Conservation (phyloP, 805 yeast genomes). For the Phaffomyces thermotolerans region DNA sequence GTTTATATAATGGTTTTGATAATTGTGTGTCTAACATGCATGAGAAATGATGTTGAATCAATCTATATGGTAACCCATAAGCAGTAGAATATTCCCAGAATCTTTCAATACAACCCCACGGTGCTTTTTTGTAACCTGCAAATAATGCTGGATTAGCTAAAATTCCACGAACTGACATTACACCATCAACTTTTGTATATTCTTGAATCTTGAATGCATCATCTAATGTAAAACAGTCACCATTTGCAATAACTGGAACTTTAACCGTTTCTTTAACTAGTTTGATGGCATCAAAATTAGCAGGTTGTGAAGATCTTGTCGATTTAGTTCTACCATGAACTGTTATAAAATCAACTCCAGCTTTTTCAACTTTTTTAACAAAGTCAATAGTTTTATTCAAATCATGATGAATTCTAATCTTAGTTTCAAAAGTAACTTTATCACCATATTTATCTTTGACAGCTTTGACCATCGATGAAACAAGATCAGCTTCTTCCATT, state of each 20-base stretch:
- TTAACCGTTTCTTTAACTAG: slow-evolving; percentile 39
- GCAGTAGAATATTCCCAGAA: slow-evolving; percentile 74
- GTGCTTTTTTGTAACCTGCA: slow-evolving; percentile 63
- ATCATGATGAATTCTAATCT: slow-evolving; percentile 82
- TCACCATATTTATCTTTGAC: slow-evolving; percentile 73
- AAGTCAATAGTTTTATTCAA: slow-evolving; percentile 63
- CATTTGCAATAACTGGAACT: slow-evolving; percentile 92
- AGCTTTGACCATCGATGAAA: slow-evolving; percentile 75
- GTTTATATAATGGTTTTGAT: slow-evolving; percentile 41
- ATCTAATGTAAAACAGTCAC: slow-evolving; percentile 72
- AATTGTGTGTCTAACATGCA: slow-evolving; percentile 70
- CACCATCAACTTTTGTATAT: slow-evolving; percentile 77
- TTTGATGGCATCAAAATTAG: slow-evolving; percentile 74
- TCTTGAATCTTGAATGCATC: slow-evolving; percentile 61
- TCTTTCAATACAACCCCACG: slow-evolving; percentile 86
- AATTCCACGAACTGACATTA: slow-evolving; percentile 92
- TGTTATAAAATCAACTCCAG: slow-evolving; percentile 91
- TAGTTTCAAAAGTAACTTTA: slow-evolving; percentile 75
- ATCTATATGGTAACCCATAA: slow-evolving; percentile 79
- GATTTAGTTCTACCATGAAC: slow-evolving; percentile 88
- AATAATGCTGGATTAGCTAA: slow-evolving; percentile 84
- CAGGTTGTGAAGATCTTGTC: slow-evolving; percentile 81
- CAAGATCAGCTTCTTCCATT: slow-evolving; percentile 75
- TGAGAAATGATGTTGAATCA: slow-evolving; percentile 80
- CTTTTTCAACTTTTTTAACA: slow-evolving; percentile 66